These are phyloP conservation scores for Cydonia oblonga DNA, from an alignment of 331 rosid genomes.

Conservation along the genomic window DNA sequence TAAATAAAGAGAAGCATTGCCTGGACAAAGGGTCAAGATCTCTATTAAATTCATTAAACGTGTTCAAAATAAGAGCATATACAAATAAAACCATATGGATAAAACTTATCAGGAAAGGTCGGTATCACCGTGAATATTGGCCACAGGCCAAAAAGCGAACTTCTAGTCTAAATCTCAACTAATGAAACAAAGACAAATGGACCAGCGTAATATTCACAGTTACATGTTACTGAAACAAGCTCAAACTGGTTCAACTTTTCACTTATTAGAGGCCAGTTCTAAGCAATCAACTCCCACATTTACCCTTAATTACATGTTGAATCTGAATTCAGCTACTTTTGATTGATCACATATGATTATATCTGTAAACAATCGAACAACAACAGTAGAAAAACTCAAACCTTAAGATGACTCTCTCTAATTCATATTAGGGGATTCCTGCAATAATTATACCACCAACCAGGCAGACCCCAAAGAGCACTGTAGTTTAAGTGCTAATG, in stretches of 20 bases:
- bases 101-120: not conserved
- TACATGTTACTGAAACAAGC: not conserved
- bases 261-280: not conserved
- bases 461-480: not conserved
- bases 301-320: not conserved
- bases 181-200: not conserved
- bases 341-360: not conserved
- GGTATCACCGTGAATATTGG: not conserved
- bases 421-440: not conserved
- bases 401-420: not conserved
- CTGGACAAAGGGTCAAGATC: conserved; percentile 27
- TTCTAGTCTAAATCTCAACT: not conserved
- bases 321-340: not conserved
- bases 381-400: not conserved
- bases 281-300: not conserved
- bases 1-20: conserved; percentile 87
- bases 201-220: not conserved
- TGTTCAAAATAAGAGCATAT: conserved; percentile 1
- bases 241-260: not conserved
- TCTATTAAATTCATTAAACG: not conserved
- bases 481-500: not conserved
- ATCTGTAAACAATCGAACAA: not conserved
- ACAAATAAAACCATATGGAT: not conserved
- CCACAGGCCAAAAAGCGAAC: not conserved
- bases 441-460: not conserved